phyloP scores from a whole-genome alignment of 2,329 filamentous ascomycete species.

The Parastagonospora avenae region DNA sequence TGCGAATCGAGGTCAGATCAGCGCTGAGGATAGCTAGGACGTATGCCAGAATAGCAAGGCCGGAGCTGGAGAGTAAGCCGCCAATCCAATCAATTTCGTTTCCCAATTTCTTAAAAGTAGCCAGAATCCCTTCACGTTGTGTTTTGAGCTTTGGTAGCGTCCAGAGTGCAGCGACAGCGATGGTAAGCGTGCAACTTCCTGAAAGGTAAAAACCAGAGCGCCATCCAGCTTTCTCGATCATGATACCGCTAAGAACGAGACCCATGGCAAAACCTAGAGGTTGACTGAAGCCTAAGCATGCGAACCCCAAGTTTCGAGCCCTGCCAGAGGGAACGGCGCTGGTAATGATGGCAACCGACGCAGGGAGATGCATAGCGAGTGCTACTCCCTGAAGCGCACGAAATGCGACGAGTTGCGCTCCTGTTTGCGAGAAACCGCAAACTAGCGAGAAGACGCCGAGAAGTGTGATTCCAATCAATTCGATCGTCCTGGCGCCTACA shows the following conservation, averaged over 20 bases:
- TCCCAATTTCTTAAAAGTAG: slow-evolving; percentile 16
- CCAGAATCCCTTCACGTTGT: background rate
- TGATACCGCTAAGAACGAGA: slow-evolving; percentile 56
- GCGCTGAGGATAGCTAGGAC: slow-evolving; percentile 33
- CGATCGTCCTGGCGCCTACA: slow-evolving; percentile 52
- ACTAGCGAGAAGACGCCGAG: slow-evolving; percentile 51
- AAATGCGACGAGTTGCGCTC: slow-evolving; percentile 50
- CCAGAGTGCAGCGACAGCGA: slow-evolving; percentile 44
- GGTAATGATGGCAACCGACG: slow-evolving; percentile 54
- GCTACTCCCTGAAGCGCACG: slow-evolving; percentile 56
- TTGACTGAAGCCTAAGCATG: slow-evolving; percentile 53
- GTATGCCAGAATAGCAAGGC: slow-evolving; percentile 28
- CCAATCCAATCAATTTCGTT: slow-evolving; percentile 39
- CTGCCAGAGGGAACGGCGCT: slow-evolving; percentile 28
- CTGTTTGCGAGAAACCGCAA: slow-evolving; percentile 52
- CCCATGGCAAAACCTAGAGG: slow-evolving; percentile 59
- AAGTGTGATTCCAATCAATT: slow-evolving; percentile 51
- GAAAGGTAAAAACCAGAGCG: slow-evolving; percentile 53
- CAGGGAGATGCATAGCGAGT: slow-evolving; percentile 54
- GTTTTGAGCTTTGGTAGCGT: slow-evolving; percentile 26
- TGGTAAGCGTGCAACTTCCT: slow-evolving; percentile 18
- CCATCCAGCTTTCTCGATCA: slow-evolving; percentile 57
- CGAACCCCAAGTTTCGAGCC: slow-evolving; percentile 40
- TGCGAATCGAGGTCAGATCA: slow-evolving; percentile 27
- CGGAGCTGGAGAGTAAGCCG: slow-evolving; percentile 28